Evolutionary conservation across 2,329 filamentous ascomycete genomes (phyloP).

Genomic region (Hymenoscyphus salicellus): DNA sequence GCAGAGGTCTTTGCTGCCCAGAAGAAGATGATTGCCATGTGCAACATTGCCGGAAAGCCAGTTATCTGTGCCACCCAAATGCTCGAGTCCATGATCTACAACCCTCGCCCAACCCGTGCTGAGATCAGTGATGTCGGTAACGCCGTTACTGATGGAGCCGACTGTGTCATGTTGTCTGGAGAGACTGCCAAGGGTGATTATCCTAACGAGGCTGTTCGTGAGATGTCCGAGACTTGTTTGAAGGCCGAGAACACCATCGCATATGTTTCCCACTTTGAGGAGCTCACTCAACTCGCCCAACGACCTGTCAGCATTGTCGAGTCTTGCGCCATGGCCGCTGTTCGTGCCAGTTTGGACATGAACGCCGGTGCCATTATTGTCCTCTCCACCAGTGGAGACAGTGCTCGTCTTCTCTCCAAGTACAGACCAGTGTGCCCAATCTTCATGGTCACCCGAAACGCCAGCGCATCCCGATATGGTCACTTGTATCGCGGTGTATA

Average conservation of each 20-base stretch:
- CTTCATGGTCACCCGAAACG: conserved; percentile 95
- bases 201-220: conserved; percentile 83
- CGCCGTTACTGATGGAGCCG: conserved; percentile 92
- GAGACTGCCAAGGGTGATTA: conserved; percentile 98
- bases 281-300: conserved; percentile 79
- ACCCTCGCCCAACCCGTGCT: conserved; percentile 94
- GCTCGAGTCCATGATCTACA: conserved; percentile 99
- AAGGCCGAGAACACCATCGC: conserved; percentile 96
- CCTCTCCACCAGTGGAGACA: conserved; percentile 91
- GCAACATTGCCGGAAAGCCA: conserved; percentile 98
- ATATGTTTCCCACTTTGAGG: conserved; percentile 94
- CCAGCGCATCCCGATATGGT: conserved; percentile 79
- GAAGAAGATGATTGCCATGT: conserved; percentile 99
- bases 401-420: conserved; percentile 93
- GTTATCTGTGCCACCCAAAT: conserved; percentile 99
- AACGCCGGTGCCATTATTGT: conserved; percentile 96
- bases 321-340: conserved; percentile 95
- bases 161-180: conserved; percentile 99
- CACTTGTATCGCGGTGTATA: conserved; percentile 98
- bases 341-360: conserved; percentile 91
- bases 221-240: conserved; percentile 98
- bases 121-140: conserved; percentile 99
- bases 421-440: conserved; percentile 98
- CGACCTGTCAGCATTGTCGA: conserved; percentile 85
- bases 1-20: conserved; percentile 98